Percentiles rank a stretch among this genome's conserved stretches.
Evolutionary conservation across 2,329 filamentous ascomycete species (phyloP).

Genomic region (Talaromyces sp.): DNA sequence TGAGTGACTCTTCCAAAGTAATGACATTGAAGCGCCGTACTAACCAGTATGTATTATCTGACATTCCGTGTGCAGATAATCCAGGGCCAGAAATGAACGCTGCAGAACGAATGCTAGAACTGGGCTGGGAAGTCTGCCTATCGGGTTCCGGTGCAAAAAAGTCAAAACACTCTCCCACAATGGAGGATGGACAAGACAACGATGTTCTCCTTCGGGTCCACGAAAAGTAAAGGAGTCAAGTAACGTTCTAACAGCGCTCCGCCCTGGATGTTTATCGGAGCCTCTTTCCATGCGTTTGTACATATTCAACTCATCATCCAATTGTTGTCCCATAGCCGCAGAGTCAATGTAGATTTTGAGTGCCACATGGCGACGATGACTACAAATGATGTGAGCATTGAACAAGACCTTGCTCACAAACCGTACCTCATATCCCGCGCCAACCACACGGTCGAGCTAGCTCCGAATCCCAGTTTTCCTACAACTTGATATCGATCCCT

Average conservation of each 20-base stretch:
- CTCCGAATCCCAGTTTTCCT: conserved; percentile 37
- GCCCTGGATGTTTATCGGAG: conserved; percentile 29
- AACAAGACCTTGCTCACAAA: not conserved
- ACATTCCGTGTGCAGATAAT: conserved; percentile 48
- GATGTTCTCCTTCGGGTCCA: conserved; percentile 21
- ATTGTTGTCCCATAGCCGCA: conserved; percentile 26
- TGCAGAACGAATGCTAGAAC: conserved; percentile 37
- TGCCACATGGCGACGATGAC: conserved; percentile 27
- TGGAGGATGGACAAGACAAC: conserved; percentile 40
- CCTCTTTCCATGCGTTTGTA: conserved; percentile 38
- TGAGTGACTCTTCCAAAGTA: conserved; percentile 18
- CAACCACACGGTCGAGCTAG: conserved; percentile 37
- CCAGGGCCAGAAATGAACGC: conserved; percentile 43
- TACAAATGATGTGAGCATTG: conserved; percentile 15
- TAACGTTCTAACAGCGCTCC: conserved; percentile 21
- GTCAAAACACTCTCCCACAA: conserved; percentile 43
- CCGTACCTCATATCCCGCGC: conserved; percentile 33
- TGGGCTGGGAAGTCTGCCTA: conserved; percentile 20
- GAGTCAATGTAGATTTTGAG: conserved; percentile 31
- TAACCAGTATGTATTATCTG: conserved; percentile 47
- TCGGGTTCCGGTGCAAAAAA: conserved; percentile 41
- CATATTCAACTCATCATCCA: conserved; percentile 43
- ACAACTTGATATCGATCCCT: conserved; percentile 33
- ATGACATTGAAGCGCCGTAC: conserved; percentile 11
- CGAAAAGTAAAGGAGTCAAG: conserved; percentile 11